Evolutionary conservation across 176 grass and related monocot genomes (phyloP).

Genomic region (Bromus sterilis): DNA sequence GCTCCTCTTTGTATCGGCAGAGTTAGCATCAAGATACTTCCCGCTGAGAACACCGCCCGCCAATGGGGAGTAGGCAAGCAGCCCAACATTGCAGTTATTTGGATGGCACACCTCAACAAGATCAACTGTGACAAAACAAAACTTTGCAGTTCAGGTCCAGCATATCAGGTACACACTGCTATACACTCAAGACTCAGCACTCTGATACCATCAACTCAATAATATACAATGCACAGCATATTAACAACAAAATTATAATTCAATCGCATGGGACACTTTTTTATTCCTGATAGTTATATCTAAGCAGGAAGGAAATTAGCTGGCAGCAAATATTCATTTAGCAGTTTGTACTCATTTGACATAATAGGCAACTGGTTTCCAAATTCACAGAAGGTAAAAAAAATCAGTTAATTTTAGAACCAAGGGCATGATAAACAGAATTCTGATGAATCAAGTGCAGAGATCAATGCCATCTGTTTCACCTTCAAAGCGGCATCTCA

Average conservation of each 20-base stretch:
- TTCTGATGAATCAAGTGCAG: neutral
- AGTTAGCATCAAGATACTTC: conserved; percentile 67
- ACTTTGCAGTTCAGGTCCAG: neutral
- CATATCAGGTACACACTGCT: neutral
- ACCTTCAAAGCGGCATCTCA: conserved; percentile 82
- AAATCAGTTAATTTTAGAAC: neutral
- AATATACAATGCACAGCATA: neutral
- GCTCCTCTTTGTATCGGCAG: conserved; percentile 36
- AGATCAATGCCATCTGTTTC: conserved; percentile 7
- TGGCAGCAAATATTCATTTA: neutral
- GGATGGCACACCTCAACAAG: conserved; percentile 93
- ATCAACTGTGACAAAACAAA: conserved; percentile 54
- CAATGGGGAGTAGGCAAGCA: conserved; percentile 90
- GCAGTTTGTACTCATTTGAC: neutral
- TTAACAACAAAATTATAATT: neutral
- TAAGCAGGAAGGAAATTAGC: neutral
- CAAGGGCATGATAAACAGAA: neutral
- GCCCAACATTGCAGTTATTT: conserved; percentile 76
- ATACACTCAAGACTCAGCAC: too few relatives aligned
- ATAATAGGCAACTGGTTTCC: neutral
- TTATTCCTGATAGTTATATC: neutral
- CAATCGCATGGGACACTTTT: neutral
- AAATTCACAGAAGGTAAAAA: neutral
- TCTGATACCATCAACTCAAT: neutral
- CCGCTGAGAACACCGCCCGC: conserved; percentile 78